Percentiles rank a stretch among this genome's conserved stretches.
These are phyloP conservation scores for Trichoderma oligosporum DNA, from an alignment of 2,329 filamentous ascomycete genomes.

Conservation along the genomic window DNA sequence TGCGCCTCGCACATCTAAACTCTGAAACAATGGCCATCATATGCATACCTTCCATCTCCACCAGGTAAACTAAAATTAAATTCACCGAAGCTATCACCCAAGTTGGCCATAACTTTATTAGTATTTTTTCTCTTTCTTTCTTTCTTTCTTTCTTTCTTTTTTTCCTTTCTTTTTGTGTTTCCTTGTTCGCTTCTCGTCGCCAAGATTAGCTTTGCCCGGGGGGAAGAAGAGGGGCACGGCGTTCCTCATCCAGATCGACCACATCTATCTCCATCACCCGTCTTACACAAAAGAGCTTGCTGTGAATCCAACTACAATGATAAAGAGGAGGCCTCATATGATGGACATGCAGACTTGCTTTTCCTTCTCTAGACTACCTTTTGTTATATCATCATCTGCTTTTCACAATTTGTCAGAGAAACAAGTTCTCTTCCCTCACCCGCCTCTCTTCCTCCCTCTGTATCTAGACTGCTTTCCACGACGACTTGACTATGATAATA, in stretches of 20 bases:
- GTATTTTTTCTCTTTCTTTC: neutral
- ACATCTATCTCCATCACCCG: neutral
- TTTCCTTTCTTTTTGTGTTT: neutral
- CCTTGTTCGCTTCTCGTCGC: conserved; percentile 3
- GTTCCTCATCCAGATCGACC: conserved; percentile 2
- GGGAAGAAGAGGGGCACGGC: too few species aligned
- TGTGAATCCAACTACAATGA: too few species aligned
- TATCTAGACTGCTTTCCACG: conserved; percentile 5
- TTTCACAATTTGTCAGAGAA: conserved; percentile 14
- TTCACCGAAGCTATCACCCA: neutral
- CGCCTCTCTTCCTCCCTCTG: neutral
- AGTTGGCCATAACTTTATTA: conserved; percentile 14
- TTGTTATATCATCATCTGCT: neutral
- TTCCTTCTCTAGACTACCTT: neutral
- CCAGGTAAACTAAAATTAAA: neutral
- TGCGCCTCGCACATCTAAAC: conserved; percentile 3
- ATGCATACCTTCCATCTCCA: conserved; percentile 10
- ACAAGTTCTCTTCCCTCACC: too few species aligned
- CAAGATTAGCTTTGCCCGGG: conserved; percentile 3
- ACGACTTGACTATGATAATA: conserved; percentile 7
- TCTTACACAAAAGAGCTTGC: conserved; percentile 11
- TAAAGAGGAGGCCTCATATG: conserved; percentile 9
- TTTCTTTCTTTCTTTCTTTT: too few species aligned
- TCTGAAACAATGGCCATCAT: conserved; percentile 5
- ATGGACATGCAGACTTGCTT: neutral